Percentiles rank a stretch among this genome's conserved stretches.
phyloP scores from a whole-genome alignment of 2,329 filamentous ascomycete species.

The Lecanicillium sp. region DNA sequence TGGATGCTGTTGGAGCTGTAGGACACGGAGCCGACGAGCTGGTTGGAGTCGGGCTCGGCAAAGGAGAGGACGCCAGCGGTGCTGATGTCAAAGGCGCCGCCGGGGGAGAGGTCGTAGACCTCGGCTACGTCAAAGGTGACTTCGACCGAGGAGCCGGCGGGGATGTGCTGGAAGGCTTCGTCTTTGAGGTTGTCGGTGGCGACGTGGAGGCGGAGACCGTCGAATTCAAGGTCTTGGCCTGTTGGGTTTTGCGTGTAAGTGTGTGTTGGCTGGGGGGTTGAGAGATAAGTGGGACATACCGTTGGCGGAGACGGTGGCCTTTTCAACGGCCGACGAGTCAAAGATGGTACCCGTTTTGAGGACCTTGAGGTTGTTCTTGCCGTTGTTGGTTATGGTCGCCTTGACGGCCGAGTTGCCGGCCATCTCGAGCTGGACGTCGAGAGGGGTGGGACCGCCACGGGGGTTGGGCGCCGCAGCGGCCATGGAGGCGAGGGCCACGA shows the following conservation, averaged over 20 bases:
- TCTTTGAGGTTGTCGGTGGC: constrained; percentile 30
- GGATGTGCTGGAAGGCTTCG: constrained; percentile 38
- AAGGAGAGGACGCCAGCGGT: constrained; percentile 45
- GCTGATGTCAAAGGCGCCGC: constrained; percentile 44
- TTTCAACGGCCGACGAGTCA: constrained; percentile 38
- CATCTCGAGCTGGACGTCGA: constrained; percentile 32
- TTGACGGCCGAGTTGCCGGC: constrained; percentile 38
- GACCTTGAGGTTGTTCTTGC: constrained; percentile 33
- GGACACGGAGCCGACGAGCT: constrained; percentile 39
- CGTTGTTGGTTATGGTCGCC: constrained; percentile 41
- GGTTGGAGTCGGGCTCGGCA: constrained; percentile 32
- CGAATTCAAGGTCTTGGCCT: constrained; percentile 36
- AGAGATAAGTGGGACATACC: constrained; percentile 21
- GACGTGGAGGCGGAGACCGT: constrained; percentile 41
- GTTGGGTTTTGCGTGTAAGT: neutral
- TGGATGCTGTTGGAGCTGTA: constrained; percentile 50
- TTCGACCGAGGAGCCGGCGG: constrained; percentile 35
- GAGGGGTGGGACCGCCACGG: constrained; percentile 19
- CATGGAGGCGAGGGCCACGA: constrained; percentile 19
- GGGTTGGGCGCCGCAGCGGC: constrained; percentile 21
- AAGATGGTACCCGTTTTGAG: constrained; percentile 41
- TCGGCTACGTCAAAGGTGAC: constrained; percentile 42
- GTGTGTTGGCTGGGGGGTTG: neutral
- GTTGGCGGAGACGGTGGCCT: constrained; percentile 35
- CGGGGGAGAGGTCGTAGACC: constrained; percentile 37